phyloP scores from a whole-genome alignment of 768 basidiomycete species.

The Erythrobasidium yunnanense region DNA sequence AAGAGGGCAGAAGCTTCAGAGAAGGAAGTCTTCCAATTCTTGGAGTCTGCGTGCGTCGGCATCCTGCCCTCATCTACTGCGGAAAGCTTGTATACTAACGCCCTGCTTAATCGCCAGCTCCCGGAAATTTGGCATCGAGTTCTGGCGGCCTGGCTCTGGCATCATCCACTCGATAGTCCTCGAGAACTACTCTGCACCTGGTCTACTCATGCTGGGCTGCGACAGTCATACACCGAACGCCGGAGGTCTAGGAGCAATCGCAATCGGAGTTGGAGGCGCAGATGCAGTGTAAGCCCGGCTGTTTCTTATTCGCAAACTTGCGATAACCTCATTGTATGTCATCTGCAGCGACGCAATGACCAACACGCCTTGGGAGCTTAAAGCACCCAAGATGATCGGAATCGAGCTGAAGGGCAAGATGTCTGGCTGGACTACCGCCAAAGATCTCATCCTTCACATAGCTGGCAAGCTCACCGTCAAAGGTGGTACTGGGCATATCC shows the following conservation, averaged over 20 bases:
- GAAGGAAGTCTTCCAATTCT: constrained; percentile 93
- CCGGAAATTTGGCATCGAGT: constrained; percentile 66
- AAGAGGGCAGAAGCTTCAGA: constrained; percentile 77
- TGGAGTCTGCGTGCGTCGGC: constrained; percentile 48
- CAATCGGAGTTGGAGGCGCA: constrained; percentile 97
- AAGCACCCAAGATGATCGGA: constrained; percentile 51
- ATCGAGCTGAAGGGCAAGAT: constrained; percentile 78
- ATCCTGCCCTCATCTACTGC: too few species aligned
- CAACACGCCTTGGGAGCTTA: constrained; percentile 94
- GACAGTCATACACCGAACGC: constrained; percentile 93
- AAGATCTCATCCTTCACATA: constrained; percentile 88
- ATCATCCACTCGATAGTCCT: constrained; percentile 93
- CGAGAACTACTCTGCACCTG: constrained; percentile 52
- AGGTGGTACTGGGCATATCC: constrained; percentile 91
- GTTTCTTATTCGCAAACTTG: neutral
- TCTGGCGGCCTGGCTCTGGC: constrained; percentile 83
- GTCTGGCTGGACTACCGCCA: constrained; percentile 83
- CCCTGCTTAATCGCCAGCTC: constrained; percentile 19
- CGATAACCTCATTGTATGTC: constrained; percentile 40
- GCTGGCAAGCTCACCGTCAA: constrained; percentile 89
- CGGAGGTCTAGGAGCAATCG: constrained; percentile 87
- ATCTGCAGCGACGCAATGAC: constrained; percentile 78
- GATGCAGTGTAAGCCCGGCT: constrained; percentile 50
- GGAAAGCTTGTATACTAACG: too few species aligned
- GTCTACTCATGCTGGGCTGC: constrained; percentile 45